A percentile compares a stretch with the other conserved stretches of the same genome.
Evolutionary conservation across 2,329 filamentous ascomycete genomes (phyloP).

Genomic region (Penicillium polonicum): DNA sequence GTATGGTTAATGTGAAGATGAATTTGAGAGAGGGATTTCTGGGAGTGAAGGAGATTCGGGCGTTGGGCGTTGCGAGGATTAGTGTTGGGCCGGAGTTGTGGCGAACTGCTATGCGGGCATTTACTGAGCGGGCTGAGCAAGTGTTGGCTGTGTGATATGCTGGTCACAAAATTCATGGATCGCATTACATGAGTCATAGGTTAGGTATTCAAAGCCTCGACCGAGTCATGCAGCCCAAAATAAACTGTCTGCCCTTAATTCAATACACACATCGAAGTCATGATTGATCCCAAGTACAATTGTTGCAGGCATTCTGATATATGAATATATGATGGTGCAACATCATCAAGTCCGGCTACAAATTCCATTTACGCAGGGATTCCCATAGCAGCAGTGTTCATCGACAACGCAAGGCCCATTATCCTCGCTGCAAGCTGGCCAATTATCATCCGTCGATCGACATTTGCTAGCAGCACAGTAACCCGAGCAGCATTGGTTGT

Average conservation of each 20-base stretch:
- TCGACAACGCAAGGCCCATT: slow-evolving; percentile 26
- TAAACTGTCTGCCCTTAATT: neutral
- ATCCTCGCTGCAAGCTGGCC: slow-evolving; percentile 31
- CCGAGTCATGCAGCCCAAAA: neutral
- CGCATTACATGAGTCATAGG: neutral
- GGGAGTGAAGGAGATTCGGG: slow-evolving; percentile 46
- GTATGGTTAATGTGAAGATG: slow-evolving; percentile 52
- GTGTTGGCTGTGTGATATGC: neutral
- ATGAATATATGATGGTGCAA: neutral
- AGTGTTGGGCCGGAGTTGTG: slow-evolving; percentile 55
- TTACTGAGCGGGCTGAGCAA: slow-evolving; percentile 32
- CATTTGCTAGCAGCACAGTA: slow-evolving; percentile 33
- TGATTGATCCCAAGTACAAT: neutral
- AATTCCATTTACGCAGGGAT: slow-evolving; percentile 26
- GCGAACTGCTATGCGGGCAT: slow-evolving; percentile 40
- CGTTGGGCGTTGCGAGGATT: slow-evolving; percentile 56
- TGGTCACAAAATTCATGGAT: neutral
- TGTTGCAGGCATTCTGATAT: neutral
- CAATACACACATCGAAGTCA: neutral
- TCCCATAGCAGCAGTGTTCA: slow-evolving; percentile 32
- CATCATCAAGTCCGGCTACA: slow-evolving; percentile 13
- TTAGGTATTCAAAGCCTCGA: neutral
- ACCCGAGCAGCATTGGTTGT: slow-evolving; percentile 28
- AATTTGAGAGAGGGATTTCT: slow-evolving; percentile 40
- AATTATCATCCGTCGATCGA: slow-evolving; percentile 29